Percentiles rank a stretch among this genome's conserved stretches.
Conservation (phyloP, 1,284 basidiomycete genomes). For the Tausonia pullulans region DNA sequence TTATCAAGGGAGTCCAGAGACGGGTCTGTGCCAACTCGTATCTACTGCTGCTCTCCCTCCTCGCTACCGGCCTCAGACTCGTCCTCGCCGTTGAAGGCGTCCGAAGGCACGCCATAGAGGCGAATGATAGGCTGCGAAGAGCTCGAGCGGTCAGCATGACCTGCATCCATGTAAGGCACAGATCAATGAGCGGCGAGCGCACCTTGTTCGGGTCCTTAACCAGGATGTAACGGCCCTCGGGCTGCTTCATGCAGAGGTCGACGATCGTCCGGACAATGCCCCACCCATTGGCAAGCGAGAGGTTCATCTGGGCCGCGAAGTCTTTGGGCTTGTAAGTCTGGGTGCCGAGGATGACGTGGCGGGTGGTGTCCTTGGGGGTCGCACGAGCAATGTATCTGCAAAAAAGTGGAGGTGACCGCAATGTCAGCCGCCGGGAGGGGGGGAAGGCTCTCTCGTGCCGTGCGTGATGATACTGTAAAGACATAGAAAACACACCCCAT, state of each 20-base stretch:
- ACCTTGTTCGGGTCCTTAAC: constrained; percentile 96
- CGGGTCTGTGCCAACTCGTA: not conserved
- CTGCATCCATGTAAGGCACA: constrained; percentile 10
- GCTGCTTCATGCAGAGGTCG: constrained; percentile 85
- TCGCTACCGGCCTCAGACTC: constrained; percentile 55
- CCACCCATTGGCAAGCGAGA: constrained; percentile 94
- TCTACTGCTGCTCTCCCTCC: constrained; percentile 22
- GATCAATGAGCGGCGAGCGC: constrained; percentile 28
- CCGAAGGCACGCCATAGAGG: constrained; percentile 79
- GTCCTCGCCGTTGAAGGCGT: constrained; percentile 72
- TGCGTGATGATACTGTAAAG: not conserved
- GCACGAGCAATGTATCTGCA: constrained; percentile 80
- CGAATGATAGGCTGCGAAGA: constrained; percentile 72
- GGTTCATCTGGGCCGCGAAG: constrained; percentile 89
- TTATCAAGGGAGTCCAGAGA: too few relatives aligned
- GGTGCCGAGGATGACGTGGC: constrained; percentile 90
- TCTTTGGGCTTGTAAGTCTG: constrained; percentile 90
- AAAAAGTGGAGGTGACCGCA: constrained; percentile 3
- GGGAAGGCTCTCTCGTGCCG: constrained; percentile 16
- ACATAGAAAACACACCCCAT: constrained; percentile 60
- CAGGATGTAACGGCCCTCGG: constrained; percentile 90
- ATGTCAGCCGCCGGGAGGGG: not conserved
- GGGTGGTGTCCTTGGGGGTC: constrained; percentile 84
- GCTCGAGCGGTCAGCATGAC: constrained; percentile 21
- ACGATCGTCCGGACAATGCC: constrained; percentile 92